Evolutionary conservation across 345 rosid species (phyloP).

Genomic region (Brassica rapa): DNA sequence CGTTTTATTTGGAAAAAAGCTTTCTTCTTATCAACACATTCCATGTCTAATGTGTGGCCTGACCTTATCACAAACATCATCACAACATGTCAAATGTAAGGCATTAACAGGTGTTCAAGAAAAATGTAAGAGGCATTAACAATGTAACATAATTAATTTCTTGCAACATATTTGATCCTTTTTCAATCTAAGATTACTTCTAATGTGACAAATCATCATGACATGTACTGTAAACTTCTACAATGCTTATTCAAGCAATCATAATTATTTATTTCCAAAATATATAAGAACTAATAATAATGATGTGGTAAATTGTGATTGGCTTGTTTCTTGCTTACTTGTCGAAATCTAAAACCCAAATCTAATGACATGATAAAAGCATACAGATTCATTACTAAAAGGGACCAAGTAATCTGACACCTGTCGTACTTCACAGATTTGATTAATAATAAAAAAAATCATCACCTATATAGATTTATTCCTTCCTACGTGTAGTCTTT

Average conservation of each 20-base stretch:
- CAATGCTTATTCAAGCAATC: neutral
- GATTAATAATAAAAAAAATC: neutral
- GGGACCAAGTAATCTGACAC: neutral
- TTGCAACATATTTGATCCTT: neutral
- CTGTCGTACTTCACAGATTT: neutral
- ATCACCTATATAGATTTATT: neutral
- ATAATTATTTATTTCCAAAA: neutral
- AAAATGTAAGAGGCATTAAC: neutral
- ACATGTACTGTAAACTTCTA: neutral
- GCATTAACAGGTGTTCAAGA: no score
- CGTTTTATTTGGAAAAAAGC: neutral
- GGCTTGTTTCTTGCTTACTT: neutral
- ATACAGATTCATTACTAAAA: conserved; percentile 6
- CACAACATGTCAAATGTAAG: neutral
- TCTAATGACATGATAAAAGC: neutral
- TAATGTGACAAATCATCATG: neutral
- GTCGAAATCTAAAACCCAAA: neutral
- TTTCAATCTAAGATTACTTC: neutral
- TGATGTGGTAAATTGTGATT: neutral
- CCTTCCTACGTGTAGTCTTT: conserved; percentile 1
- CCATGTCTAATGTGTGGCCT: neutral
- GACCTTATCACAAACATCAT: neutral
- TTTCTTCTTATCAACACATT: neutral
- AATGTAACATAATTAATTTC: neutral
- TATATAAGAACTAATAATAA: neutral